phyloP scores from a whole-genome alignment of 108 stramenopile species.

The Conticribra guillardii region DNA sequence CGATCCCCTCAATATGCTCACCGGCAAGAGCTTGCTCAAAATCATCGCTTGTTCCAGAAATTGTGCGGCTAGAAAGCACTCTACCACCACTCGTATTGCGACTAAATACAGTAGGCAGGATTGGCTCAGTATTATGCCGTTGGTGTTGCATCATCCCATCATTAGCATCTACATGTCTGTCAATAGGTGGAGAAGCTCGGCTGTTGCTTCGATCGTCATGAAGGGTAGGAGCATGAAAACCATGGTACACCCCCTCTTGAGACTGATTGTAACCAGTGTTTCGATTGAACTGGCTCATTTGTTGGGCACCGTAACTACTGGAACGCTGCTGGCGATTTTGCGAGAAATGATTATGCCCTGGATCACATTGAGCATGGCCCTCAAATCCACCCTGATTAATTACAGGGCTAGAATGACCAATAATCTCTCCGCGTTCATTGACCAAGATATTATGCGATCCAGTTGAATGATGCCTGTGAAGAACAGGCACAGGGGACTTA shows the following conservation, averaged over 20 bases:
- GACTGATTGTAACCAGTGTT: background rate
- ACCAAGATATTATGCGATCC: slow-evolving; percentile 43
- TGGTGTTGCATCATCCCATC: slow-evolving; percentile 29
- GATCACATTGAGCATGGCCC: slow-evolving; percentile 16
- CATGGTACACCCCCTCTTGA: background rate
- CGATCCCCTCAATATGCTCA: slow-evolving; percentile 21
- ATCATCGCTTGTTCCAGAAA: slow-evolving; percentile 15
- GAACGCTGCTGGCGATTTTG: slow-evolving; percentile 21
- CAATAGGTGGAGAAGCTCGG: background rate
- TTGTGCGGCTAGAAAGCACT: background rate
- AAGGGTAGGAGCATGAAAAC: slow-evolving; percentile 9
- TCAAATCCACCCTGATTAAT: slow-evolving; percentile 24
- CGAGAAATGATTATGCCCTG: slow-evolving; percentile 3
- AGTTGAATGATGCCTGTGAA: slow-evolving; percentile 35
- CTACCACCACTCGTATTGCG: slow-evolving; percentile 14
- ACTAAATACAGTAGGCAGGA: slow-evolving; percentile 9
- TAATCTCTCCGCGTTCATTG: slow-evolving; percentile 47
- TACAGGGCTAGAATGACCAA: slow-evolving; percentile 39
- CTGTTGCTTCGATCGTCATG: slow-evolving; percentile 12
- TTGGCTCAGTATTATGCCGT: slow-evolving; percentile 42
- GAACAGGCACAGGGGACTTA: slow-evolving; percentile 21
- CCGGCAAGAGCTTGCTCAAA: slow-evolving; percentile 28
- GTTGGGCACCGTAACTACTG: slow-evolving; percentile 17
- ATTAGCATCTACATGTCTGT: slow-evolving; percentile 7
- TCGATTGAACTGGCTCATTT: background rate